phyloP scores from a whole-genome alignment of 768 basidiomycete species.

The Mycena rebaudengoi region DNA sequence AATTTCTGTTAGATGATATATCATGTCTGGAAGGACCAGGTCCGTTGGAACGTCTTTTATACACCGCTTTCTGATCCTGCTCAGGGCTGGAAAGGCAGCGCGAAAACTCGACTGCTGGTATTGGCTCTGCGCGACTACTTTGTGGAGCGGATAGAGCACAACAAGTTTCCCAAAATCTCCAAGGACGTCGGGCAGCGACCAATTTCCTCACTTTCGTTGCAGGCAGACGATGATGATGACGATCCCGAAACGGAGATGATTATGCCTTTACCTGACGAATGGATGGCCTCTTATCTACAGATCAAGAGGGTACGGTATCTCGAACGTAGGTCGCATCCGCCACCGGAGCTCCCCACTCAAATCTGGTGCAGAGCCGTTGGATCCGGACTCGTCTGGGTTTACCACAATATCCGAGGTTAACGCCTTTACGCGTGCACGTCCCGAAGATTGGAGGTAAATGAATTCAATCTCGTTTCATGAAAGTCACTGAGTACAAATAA shows the following conservation, averaged over 20 bases:
- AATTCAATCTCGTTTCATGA: background rate
- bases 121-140: conserved; percentile 5
- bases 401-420: conserved; percentile 1
- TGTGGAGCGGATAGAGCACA: background rate
- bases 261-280: background rate
- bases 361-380: background rate
- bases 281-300: background rate
- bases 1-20: conserved; percentile 21
- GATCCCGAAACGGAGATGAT: background rate
- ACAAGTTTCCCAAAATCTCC: background rate
- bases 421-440: background rate
- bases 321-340: background rate
- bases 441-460: background rate
- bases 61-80: background rate
- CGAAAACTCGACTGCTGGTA: background rate
- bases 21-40: conserved; percentile 21
- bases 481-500: background rate
- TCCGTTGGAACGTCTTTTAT: background rate
- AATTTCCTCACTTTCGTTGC: background rate
- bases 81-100: conserved; percentile 7
- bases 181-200: background rate
- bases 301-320: background rate
- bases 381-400: background rate
- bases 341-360: too few relatives aligned
- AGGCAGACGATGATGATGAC: background rate